A percentile compares a stretch with the other conserved stretches of the same genome.
phyloP scores from a whole-genome alignment of 192 early-diverging fungal species.

The Coemansia sp. region DNA sequence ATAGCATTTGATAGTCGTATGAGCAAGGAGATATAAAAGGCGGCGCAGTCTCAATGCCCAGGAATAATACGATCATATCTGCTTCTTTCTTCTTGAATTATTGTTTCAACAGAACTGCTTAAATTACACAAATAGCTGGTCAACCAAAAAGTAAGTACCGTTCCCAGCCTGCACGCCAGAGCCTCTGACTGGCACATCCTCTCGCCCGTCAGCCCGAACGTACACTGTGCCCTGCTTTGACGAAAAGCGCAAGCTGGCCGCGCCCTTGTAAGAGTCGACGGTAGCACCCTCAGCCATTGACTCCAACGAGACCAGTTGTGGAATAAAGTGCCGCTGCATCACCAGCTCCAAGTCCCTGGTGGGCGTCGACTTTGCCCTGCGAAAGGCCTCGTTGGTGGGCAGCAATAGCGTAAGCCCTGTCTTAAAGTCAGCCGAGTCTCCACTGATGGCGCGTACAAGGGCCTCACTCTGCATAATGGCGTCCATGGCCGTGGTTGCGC shows the following conservation, averaged over 20 bases:
- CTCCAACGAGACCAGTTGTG: conserved; percentile 21
- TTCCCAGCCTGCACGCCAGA: conserved; percentile 24
- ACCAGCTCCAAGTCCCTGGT: conserved; percentile 36
- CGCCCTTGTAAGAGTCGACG: conserved; percentile 23
- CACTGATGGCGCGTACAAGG: conserved; percentile 44
- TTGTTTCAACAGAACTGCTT: not conserved
- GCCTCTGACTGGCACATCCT: conserved; percentile 22
- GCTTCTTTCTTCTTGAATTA: too few relatives aligned
- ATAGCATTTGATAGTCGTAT: too few relatives aligned
- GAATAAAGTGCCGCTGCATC: conserved; percentile 45
- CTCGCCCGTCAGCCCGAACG: conserved; percentile 38
- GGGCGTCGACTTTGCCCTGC: conserved; percentile 18
- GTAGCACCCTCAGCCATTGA: conserved; percentile 26
- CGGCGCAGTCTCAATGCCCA: too few relatives aligned
- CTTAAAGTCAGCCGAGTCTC: conserved; percentile 39
- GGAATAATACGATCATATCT: too few relatives aligned
- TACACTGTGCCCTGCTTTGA: conserved; percentile 13
- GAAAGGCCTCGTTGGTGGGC: conserved; percentile 49
- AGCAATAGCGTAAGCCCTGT: conserved; percentile 38
- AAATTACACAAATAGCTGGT: conserved; percentile 26
- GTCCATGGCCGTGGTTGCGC: conserved; percentile 42
- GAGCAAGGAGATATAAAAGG: too few relatives aligned
- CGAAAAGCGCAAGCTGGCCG: conserved; percentile 28
- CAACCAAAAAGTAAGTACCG: conserved; percentile 38
- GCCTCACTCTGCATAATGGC: conserved; percentile 43